phyloP scores from a whole-genome alignment of 2,329 filamentous ascomycete genomes.

The Sporothrix phasma region DNA sequence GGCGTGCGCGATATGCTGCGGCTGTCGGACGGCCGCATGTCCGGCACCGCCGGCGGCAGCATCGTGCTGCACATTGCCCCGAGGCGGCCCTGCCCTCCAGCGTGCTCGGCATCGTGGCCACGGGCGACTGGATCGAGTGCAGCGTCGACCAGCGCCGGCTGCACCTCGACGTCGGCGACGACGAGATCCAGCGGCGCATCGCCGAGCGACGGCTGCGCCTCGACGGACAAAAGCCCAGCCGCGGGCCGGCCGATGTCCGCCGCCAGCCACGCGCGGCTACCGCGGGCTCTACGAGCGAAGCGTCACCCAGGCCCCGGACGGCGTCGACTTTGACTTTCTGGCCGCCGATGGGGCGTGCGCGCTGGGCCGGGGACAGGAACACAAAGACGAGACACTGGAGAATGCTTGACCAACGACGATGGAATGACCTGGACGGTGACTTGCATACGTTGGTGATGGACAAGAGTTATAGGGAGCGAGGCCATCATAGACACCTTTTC shows the following conservation, averaged over 20 bases:
- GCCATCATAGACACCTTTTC: no score
- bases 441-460: no score
- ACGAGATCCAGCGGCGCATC: slow-evolving; percentile 54
- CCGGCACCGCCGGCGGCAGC: slow-evolving; percentile 77
- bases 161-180: slow-evolving; percentile 50
- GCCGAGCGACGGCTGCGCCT: slow-evolving; percentile 25
- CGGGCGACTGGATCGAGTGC: slow-evolving; percentile 72
- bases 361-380: no score
- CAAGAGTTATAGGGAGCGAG: no score
- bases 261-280: slow-evolving; percentile 35
- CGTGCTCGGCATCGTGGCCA: slow-evolving; percentile 63
- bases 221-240: slow-evolving; percentile 13
- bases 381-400: no score
- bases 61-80: slow-evolving; percentile 78
- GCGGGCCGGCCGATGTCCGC: slow-evolving; percentile 1
- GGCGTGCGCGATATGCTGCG: slow-evolving; percentile 72
- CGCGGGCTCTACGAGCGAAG: slow-evolving; percentile 47
- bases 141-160: slow-evolving; percentile 59
- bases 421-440: no score
- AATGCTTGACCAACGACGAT: no score
- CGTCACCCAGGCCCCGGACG: slow-evolving; percentile 50
- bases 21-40: slow-evolving; percentile 80
- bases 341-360: slow-evolving; percentile 32
- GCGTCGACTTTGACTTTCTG: slow-evolving; percentile 53
- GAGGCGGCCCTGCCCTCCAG: slow-evolving; percentile 70